Evolutionary conservation across 179 eudicot genomes (phyloP).

Genomic region (Actinidia polygama): DNA sequence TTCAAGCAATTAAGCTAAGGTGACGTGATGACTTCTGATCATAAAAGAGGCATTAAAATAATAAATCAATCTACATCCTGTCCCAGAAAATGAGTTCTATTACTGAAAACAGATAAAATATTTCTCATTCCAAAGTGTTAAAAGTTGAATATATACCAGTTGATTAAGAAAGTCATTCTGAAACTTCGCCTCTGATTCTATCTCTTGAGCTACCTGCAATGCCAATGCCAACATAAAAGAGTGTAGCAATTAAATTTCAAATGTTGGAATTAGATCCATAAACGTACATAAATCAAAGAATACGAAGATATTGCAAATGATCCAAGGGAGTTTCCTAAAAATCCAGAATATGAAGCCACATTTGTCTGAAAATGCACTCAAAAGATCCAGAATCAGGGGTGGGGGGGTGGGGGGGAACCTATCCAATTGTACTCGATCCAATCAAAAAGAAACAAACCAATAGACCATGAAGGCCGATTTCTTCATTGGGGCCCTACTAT

Average conservation of each 20-base stretch:
- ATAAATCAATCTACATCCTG: neutral
- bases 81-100: neutral
- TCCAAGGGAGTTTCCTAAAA: neutral
- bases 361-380: neutral
- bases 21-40: neutral
- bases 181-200: slow-evolving; percentile 77
- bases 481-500: neutral
- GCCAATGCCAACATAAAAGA: neutral
- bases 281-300: neutral
- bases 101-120: neutral
- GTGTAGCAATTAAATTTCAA: neutral
- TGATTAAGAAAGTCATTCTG: slow-evolving; percentile 88
- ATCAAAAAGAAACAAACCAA: neutral
- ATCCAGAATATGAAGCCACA: neutral
- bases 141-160: slow-evolving; percentile 57
- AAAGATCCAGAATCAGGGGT: neutral
- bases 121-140: neutral
- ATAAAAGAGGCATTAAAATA: neutral
- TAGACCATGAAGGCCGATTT: neutral
- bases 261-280: neutral
- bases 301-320: neutral
- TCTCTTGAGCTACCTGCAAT: slow-evolving; percentile 90
- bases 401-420: neutral
- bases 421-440: neutral
- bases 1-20: neutral